Evolutionary conservation across 257 asterid genomes (phyloP), one percentile per base, ranked within the genome.

Genomic region (Gardenia jasminoides): DNA sequence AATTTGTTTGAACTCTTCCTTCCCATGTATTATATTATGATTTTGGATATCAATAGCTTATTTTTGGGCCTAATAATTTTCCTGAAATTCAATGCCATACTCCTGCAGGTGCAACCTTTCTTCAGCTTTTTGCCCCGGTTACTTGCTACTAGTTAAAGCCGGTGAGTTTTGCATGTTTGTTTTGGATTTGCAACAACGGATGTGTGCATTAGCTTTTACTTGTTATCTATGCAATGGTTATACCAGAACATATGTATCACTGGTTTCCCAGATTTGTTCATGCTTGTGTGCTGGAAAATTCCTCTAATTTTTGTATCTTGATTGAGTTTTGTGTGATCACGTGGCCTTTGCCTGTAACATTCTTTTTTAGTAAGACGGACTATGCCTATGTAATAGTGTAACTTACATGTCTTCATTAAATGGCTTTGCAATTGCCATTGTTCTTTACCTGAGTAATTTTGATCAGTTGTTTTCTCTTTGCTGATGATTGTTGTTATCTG

Each of bases 161-260:
- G 91, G 98, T 94, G 81, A 86, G 89, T 75, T 41, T 39, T 39
- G 26, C 24, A 56, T 52, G 65, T 70, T 66, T 71, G 79, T 80
- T 46, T 48, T 56, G 22, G 17, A 78, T 41, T 78, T 52, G 73
- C 26, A 36, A 66, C 10, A 47, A 69, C 62, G 78, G 11, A 48
- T 30, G 19, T 64, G 41, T 67, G 48, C 54, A 31, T 50, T 15
- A 11, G 47, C 39, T 26, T 39, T 70, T 31, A 6, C 12, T 11
- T 74, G n/a, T 13, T 20, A 22, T 1, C n/a, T 31, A 33, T 10
- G 17, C 17, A 17, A 33, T 31, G n/a, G 44, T 67, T 58, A 74
- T 75, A 69, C 44, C 44, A 2, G 28, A 47, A 59, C 8, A 30
- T 72, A 28, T 7, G 62, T 33, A 48, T 6, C 28, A 16, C 46